These are phyloP conservation scores for Pseudocercospora macadamiae DNA, from an alignment of 2,329 filamentous ascomycete genomes.

Conservation along the genomic window DNA sequence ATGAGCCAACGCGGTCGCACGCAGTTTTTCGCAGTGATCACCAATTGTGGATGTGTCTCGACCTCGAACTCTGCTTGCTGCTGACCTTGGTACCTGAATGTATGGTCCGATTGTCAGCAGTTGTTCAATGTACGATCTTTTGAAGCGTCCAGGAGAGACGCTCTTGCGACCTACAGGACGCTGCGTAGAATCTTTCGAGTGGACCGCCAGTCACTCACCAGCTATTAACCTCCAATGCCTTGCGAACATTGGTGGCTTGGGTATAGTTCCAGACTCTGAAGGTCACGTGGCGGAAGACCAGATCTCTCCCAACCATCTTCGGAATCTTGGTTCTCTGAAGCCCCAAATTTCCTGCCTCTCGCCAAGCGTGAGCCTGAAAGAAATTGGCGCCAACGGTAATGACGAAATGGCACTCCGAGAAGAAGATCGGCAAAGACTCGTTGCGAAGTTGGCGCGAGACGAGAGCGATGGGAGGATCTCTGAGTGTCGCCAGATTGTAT, in stretches of 20 bases:
- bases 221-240: no score
- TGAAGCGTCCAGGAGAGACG: no score
- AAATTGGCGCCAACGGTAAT: conserved; percentile 11
- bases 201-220: no score
- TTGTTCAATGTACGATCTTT: no score
- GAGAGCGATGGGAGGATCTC: conserved; percentile 10
- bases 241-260: no score
- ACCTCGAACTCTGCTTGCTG: conserved; percentile 1
- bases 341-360: conserved; percentile 4
- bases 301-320: not conserved
- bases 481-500: conserved; percentile 6
- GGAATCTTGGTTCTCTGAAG: not conserved
- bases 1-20: not conserved
- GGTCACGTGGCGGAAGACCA: conserved; percentile 11
- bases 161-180: no score
- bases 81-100: not conserved
- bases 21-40: not conserved
- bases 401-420: conserved; percentile 10
- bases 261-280: not conserved
- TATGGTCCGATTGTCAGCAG: no score
- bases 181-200: no score
- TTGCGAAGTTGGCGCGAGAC: conserved; percentile 5
- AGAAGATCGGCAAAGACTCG: conserved; percentile 8
- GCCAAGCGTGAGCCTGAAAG: not conserved
- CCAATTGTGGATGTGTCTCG: conserved; percentile 4